Evolutionary conservation across 2,329 filamentous ascomycete genomes (phyloP).

Genomic region (Rachicladosporium sp.): DNA sequence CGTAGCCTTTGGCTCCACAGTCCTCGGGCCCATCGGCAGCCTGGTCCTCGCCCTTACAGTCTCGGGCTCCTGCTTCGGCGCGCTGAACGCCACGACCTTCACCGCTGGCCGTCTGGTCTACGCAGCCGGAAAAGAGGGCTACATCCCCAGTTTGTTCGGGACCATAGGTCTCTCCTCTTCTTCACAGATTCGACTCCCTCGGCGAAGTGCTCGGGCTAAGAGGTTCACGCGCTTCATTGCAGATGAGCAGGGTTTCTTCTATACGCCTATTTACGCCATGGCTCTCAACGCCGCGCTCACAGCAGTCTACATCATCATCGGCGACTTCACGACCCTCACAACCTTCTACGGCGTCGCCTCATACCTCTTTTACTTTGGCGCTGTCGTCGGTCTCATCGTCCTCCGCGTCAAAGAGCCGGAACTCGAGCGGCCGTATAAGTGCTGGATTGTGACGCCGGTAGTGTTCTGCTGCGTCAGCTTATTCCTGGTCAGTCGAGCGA

Average conservation of each 20-base stretch:
- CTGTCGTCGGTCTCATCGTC: slow-evolving; percentile 84
- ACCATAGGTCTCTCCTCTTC: slow-evolving; percentile 56
- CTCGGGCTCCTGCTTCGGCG: slow-evolving; percentile 82
- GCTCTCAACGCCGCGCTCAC: slow-evolving; percentile 67
- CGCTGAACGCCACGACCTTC: slow-evolving; percentile 87
- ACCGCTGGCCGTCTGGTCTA: slow-evolving; percentile 88
- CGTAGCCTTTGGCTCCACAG: slow-evolving; percentile 79
- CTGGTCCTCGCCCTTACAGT: slow-evolving; percentile 81
- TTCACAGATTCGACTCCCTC: slow-evolving; percentile 22
- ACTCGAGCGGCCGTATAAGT: slow-evolving; percentile 81
- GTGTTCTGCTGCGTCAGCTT: slow-evolving; percentile 97
- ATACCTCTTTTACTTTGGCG: slow-evolving; percentile 94
- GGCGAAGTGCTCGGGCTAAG: slow-evolving; percentile 42
- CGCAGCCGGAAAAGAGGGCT: slow-evolving; percentile 88
- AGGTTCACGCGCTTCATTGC: slow-evolving; percentile 52
- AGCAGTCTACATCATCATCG: slow-evolving; percentile 64
- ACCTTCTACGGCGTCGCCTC: slow-evolving; percentile 97
- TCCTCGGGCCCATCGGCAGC: slow-evolving; percentile 74
- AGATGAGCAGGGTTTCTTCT: slow-evolving; percentile 74
- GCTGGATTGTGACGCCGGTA: slow-evolving; percentile 93
- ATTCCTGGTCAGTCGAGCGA: slow-evolving; percentile 75
- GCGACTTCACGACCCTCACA: slow-evolving; percentile 81
- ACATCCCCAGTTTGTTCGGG: slow-evolving; percentile 76
- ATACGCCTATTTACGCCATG: slow-evolving; percentile 85
- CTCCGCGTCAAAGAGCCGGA: slow-evolving; percentile 76